Percentiles rank a stretch among this genome's conserved stretches.
Conservation (phyloP, 495 filamentous ascomycete genomes). For the Chlorociboria aeruginascens region DNA sequence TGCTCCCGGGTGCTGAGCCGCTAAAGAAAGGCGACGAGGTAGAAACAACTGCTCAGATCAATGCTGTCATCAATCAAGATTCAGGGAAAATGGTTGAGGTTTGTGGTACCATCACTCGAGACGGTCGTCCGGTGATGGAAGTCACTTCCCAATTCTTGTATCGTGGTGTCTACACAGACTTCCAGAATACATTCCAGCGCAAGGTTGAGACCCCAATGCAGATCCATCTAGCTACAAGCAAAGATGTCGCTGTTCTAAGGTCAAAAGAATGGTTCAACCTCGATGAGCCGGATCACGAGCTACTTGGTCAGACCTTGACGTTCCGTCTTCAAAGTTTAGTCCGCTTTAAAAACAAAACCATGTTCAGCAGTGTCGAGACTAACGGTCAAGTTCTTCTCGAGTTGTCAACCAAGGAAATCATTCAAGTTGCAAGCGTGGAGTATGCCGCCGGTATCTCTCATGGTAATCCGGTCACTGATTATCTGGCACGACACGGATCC, state of each 20-base stretch:
- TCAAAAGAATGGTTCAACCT: constrained; percentile 97
- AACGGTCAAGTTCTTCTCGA: constrained; percentile 87
- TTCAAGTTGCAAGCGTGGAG: constrained; percentile 89
- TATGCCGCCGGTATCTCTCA: constrained; percentile 84
- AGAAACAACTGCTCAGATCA: constrained; percentile 88
- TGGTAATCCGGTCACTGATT: constrained; percentile 94
- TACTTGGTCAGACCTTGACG: constrained; percentile 83
- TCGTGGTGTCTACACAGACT: constrained; percentile 83
- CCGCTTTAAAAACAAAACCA: constrained; percentile 86
- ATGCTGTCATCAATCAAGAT: constrained; percentile 94
- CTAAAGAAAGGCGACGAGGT: constrained; percentile 89
- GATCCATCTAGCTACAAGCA: constrained; percentile 69
- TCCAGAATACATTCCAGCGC: constrained; percentile 95
- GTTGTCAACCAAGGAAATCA: constrained; percentile 92
- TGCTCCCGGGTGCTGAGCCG: constrained; percentile 91
- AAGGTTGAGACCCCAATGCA: constrained; percentile 95
- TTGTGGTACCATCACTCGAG: constrained; percentile 83
- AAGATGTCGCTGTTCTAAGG: constrained; percentile 84
- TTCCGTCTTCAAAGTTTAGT: constrained; percentile 90
- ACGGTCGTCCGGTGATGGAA: constrained; percentile 89
- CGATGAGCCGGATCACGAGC: constrained; percentile 57
- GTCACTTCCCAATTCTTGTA: constrained; percentile 97
- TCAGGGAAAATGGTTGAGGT: constrained; percentile 99
- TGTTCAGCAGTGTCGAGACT: constrained; percentile 89
- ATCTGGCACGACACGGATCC: constrained; percentile 80